A percentile compares a stretch with the other conserved stretches of the same genome.
Evolutionary conservation across 805 yeast genomes (phyloP).

Genomic region (Martiniozyma abietophila): DNA sequence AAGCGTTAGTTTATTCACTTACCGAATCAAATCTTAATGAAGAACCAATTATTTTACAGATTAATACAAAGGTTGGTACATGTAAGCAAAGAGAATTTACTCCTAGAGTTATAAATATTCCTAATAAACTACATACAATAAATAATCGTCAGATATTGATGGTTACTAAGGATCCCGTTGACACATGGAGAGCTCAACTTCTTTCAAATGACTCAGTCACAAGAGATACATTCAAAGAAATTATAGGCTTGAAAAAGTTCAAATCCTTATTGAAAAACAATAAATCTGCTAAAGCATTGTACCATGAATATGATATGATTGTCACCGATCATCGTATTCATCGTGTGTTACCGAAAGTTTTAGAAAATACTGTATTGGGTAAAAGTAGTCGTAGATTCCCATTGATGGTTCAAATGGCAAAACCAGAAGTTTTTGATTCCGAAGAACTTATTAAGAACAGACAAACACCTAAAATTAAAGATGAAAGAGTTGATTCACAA

Average conservation of each 20-base stretch:
- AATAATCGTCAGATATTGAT: slow-evolving; percentile 45
- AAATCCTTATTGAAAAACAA: slow-evolving; percentile 36
- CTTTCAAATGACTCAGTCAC: slow-evolving; percentile 43
- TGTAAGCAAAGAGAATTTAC: slow-evolving; percentile 36
- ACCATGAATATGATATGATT: slow-evolving; percentile 55
- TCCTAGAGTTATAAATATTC: slow-evolving; percentile 53
- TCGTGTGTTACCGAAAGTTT: slow-evolving; percentile 44
- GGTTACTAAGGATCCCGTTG: slow-evolving; percentile 67
- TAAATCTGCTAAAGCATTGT: slow-evolving; percentile 38
- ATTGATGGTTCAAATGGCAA: slow-evolving; percentile 54
- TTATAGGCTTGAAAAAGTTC: slow-evolving; percentile 50
- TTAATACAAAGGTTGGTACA: slow-evolving; percentile 40
- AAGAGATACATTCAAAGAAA: slow-evolving; percentile 51
- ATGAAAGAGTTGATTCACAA: slow-evolving; percentile 54
- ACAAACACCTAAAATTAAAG: slow-evolving; percentile 36
- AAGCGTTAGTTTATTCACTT: slow-evolving; percentile 26
- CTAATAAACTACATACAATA: slow-evolving; percentile 39
- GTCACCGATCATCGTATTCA: slow-evolving; percentile 64
- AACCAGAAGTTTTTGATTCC: slow-evolving; percentile 28
- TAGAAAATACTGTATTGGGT: slow-evolving; percentile 51
- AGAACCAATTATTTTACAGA: slow-evolving; percentile 31
- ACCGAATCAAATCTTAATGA: slow-evolving; percentile 16
- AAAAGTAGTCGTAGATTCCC: slow-evolving; percentile 60
- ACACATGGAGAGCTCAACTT: slow-evolving; percentile 42
- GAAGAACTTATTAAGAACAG: slow-evolving; percentile 22